Conservation (phyloP, 2,329 filamentous ascomycete genomes). For the Pestalotiopsis sp. region DNA sequence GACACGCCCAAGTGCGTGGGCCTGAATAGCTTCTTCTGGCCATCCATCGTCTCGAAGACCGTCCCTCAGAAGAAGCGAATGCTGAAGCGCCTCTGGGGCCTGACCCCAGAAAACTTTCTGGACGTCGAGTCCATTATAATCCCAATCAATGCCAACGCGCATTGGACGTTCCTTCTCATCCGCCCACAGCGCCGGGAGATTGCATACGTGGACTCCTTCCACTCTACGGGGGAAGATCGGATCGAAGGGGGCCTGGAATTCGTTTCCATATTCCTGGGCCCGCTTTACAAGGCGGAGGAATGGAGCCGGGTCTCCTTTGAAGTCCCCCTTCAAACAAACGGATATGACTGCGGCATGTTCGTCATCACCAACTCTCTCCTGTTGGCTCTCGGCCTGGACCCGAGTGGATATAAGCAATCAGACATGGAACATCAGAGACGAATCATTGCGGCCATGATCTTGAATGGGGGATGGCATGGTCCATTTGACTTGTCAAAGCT, state of each 20-base stretch:
- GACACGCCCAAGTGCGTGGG: constrained; percentile 62
- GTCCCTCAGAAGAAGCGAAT: constrained; percentile 53
- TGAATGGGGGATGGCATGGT: constrained; percentile 68
- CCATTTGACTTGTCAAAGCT: constrained; percentile 55
- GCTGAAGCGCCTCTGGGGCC: constrained; percentile 56
- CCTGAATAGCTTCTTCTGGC: constrained; percentile 69
- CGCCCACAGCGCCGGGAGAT: constrained; percentile 62
- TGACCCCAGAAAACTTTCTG: constrained; percentile 64
- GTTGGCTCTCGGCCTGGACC: constrained; percentile 54
- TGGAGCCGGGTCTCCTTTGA: constrained; percentile 59
- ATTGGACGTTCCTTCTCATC: constrained; percentile 76
- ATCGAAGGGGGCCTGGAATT: constrained; percentile 51
- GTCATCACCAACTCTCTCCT: constrained; percentile 74
- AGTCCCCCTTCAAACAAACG: constrained; percentile 64
- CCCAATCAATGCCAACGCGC: constrained; percentile 64
- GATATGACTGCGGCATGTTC: constrained; percentile 77
- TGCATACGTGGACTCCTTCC: constrained; percentile 71
- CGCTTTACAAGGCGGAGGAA: constrained; percentile 55
- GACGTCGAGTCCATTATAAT: constrained; percentile 69
- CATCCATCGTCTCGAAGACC: constrained; percentile 48
- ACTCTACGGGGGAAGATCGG: constrained; percentile 42
- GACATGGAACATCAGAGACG: constrained; percentile 64
- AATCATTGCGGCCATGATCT: constrained; percentile 64
- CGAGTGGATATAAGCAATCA: constrained; percentile 48
- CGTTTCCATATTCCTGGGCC: constrained; percentile 58